phyloP scores from a whole-genome alignment of 2,329 filamentous ascomycete species.

The Colletotrichum sp. region DNA sequence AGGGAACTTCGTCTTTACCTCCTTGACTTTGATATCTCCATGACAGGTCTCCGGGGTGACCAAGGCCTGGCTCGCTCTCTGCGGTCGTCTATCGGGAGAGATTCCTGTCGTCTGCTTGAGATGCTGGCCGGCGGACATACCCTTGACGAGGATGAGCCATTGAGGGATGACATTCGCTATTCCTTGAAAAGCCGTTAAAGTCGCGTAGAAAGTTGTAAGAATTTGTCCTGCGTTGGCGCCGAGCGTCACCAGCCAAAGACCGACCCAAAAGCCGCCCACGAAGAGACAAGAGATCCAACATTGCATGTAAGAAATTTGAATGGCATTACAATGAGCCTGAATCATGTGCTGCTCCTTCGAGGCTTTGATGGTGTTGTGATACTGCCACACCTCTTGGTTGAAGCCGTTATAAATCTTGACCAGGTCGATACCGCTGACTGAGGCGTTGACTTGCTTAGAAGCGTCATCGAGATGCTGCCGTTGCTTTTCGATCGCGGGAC shows the following conservation, averaged over 20 bases:
- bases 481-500: constrained; percentile 72
- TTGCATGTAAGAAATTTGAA: constrained; percentile 76
- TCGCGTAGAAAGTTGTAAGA: constrained; percentile 85
- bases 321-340: constrained; percentile 71
- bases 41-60: constrained; percentile 44
- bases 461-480: constrained; percentile 71
- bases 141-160: constrained; percentile 79
- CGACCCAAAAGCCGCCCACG: constrained; percentile 90
- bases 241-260: constrained; percentile 69
- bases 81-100: constrained; percentile 28
- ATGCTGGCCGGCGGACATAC: constrained; percentile 72
- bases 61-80: constrained; percentile 21
- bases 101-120: constrained; percentile 39
- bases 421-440: constrained; percentile 67
- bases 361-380: constrained; percentile 58
- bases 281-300: constrained; percentile 82
- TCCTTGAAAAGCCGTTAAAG: constrained; percentile 76
- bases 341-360: constrained; percentile 69
- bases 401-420: constrained; percentile 88
- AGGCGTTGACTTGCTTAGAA: constrained; percentile 73
- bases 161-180: constrained; percentile 78
- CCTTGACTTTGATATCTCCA: constrained; percentile 72
- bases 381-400: constrained; percentile 71
- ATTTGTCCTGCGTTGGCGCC: constrained; percentile 70
- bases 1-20: constrained; percentile 54